A percentile compares a stretch with the other conserved stretches of the same genome.
phyloP scores from a whole-genome alignment of 2,329 filamentous ascomycete genomes.

The Aspergillus oerlinghausenensis region DNA sequence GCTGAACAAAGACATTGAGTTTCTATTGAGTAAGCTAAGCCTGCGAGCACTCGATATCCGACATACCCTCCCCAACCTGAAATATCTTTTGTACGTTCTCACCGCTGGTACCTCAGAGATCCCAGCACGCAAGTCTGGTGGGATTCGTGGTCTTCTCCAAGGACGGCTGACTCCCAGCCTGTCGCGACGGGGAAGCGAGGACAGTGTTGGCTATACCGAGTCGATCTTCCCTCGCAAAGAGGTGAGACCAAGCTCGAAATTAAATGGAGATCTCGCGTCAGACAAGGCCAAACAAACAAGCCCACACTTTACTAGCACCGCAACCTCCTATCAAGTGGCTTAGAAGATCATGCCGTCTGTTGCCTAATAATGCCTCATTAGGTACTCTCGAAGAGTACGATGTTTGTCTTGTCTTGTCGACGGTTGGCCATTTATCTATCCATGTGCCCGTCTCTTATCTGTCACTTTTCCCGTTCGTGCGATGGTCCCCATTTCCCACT shows the following conservation, averaged over 20 bases:
- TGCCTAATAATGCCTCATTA: constrained; percentile 2
- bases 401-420: background rate
- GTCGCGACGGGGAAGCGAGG: constrained; percentile 38
- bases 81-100: constrained; percentile 85
- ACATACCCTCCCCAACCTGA: constrained; percentile 87
- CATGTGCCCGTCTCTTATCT: background rate
- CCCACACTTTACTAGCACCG: constrained; percentile 6
- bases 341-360: constrained; percentile 1
- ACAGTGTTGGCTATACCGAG: constrained; percentile 35
- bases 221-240: constrained; percentile 23
- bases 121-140: constrained; percentile 52
- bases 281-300: constrained; percentile 18
- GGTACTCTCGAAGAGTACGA: background rate
- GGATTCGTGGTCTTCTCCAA: constrained; percentile 45
- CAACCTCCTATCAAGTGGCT: constrained; percentile 18
- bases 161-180: constrained; percentile 34
- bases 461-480: background rate
- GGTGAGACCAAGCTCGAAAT: constrained; percentile 20
- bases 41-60: constrained; percentile 82
- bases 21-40: constrained; percentile 60
- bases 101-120: constrained; percentile 69
- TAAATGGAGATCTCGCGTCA: constrained; percentile 22
- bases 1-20: constrained; percentile 92
- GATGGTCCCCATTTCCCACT: background rate
- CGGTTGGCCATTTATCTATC: background rate